Evolutionary conservation across 805 yeast genomes (phyloP).

Genomic region (Wickerhamiella dianesei): DNA sequence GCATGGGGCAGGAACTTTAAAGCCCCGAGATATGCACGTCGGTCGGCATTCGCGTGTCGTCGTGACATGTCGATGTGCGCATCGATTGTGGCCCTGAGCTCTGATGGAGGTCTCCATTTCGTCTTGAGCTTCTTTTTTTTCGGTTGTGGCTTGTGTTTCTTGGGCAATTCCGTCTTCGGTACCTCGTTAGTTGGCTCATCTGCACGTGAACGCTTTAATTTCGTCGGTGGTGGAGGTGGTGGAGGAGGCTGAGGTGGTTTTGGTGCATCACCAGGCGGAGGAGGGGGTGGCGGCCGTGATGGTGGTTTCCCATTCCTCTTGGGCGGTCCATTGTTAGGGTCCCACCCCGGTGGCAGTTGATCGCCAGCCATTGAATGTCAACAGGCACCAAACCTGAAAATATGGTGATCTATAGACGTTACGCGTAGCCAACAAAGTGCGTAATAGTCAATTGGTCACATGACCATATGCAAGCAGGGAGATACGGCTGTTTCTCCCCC

Average conservation of each 20-base stretch:
- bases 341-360: not conserved
- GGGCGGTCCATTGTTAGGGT: not conserved
- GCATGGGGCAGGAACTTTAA: slow-evolving; percentile 95
- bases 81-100: slow-evolving; percentile 66
- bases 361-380: not conserved
- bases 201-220: not conserved
- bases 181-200: not conserved
- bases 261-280: slow-evolving; percentile 19
- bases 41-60: slow-evolving; percentile 65
- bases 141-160: not conserved
- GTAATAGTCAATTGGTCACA: not conserved
- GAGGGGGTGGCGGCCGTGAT: slow-evolving; percentile 23
- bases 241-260: slow-evolving; percentile 15
- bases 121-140: not conserved
- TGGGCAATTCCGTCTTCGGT: too few species aligned
- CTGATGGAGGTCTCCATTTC: slow-evolving; percentile 68
- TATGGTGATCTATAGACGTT: not conserved
- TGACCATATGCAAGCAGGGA: too few species aligned
- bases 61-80: slow-evolving; percentile 80
- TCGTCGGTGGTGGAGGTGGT: not conserved
- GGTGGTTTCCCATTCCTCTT: slow-evolving; percentile 14
- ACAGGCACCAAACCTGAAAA: not conserved
- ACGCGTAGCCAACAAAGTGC: not conserved
- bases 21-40: slow-evolving; percentile 78
- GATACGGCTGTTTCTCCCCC: too few species aligned